Conservation (phyloP, 306 rosid species). For the Vigna unguiculata region DNA sequence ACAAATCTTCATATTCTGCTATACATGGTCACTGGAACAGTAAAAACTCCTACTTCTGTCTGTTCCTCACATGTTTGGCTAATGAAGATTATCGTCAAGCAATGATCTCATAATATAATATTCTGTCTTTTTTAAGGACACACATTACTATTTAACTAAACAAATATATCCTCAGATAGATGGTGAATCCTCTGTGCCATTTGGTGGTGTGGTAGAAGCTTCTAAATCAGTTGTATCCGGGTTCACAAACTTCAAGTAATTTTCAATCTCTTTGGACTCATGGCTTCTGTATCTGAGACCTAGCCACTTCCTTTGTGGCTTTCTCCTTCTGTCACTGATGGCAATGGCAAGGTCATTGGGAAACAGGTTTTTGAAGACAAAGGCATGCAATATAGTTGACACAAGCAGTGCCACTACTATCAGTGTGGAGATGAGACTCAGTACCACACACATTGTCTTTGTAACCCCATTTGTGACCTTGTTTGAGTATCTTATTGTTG, state of each 20-base stretch:
- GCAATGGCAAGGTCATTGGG: constrained; percentile 97
- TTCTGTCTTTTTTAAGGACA: constrained; percentile 13
- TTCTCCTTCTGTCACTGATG: constrained; percentile 73
- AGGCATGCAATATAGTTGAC: constrained; percentile 74
- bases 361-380: constrained; percentile 75
- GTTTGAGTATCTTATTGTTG: constrained; percentile 81
- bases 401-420: constrained; percentile 62
- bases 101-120: background rate
- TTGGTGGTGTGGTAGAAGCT: constrained; percentile 41
- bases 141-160: background rate
- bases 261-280: constrained; percentile 66
- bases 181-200: constrained; percentile 7
- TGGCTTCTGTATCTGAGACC: constrained; percentile 57
- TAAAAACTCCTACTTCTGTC: constrained; percentile 45
- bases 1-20: constrained; percentile 18
- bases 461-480: constrained; percentile 65
- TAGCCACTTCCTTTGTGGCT: constrained; percentile 65
- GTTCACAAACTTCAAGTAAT: constrained; percentile 66
- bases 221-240: constrained; percentile 54
- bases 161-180: constrained; percentile 4
- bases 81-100: background rate
- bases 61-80: constrained; percentile 67
- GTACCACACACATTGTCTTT: constrained; percentile 59
- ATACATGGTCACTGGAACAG: constrained; percentile 72
- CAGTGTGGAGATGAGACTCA: constrained; percentile 60